A percentile compares a stretch with the other conserved stretches of the same genome.
phyloP scores from a whole-genome alignment of 2,329 filamentous ascomycete species.

The Delphinella strobiligena region DNA sequence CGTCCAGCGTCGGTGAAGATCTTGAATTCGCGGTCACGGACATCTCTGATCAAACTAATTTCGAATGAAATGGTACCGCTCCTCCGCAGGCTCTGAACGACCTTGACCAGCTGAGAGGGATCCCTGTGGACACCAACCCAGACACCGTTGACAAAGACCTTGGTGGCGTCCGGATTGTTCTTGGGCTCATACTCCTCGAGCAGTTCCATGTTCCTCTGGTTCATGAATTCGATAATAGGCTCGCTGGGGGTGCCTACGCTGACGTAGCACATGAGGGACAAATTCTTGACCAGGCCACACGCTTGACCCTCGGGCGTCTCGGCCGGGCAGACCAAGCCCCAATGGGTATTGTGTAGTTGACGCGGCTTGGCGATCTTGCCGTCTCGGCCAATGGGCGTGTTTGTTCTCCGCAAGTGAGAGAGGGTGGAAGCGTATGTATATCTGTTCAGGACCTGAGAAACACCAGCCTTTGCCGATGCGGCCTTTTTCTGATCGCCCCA shows the following conservation, averaged over 20 bases:
- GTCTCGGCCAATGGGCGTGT: constrained; percentile 94
- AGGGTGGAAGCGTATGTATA: constrained; percentile 96
- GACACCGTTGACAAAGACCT: constrained; percentile 94
- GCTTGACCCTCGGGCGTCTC: constrained; percentile 97
- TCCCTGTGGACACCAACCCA: constrained; percentile 96
- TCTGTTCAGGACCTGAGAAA: constrained; percentile 93
- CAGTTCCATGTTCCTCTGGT: constrained; percentile 88
- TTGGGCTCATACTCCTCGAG: constrained; percentile 71
- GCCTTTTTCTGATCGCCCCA: constrained; percentile 99
- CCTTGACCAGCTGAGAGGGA: constrained; percentile 66
- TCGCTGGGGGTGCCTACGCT: constrained; percentile 87
- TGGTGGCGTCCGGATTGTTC: constrained; percentile 77
- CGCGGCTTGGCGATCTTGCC: constrained; percentile 97
- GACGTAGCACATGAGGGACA: constrained; percentile 96
- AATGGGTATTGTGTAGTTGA: constrained; percentile 96
- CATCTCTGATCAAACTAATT: constrained; percentile 89
- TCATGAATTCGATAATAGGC: constrained; percentile 90
- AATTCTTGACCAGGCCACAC: constrained; percentile 94
- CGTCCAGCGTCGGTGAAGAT: constrained; percentile 95
- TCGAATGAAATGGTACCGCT: constrained; percentile 79
- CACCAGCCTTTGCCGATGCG: constrained; percentile 84
- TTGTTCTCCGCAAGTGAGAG: constrained; percentile 92
- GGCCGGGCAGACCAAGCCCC: constrained; percentile 92
- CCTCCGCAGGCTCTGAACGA: constrained; percentile 32
- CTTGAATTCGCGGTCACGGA: constrained; percentile 94